These are phyloP conservation scores for Scheffersomyces titani DNA, from an alignment of 1,139 yeast species.

Conservation along the genomic window DNA sequence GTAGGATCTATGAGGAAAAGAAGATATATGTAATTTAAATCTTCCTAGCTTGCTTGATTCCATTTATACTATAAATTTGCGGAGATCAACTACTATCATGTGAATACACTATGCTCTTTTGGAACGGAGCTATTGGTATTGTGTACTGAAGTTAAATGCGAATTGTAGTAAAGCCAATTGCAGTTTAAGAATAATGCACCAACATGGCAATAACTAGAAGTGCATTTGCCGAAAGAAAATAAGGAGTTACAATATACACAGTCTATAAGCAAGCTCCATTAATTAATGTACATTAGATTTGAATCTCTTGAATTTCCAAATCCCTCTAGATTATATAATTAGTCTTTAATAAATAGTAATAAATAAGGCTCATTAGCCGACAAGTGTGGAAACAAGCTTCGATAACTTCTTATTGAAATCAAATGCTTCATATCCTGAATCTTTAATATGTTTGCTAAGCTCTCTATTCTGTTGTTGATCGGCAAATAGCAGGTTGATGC, in stretches of 20 bases:
- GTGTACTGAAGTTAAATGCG: neutral
- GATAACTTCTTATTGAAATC: constrained; percentile 22
- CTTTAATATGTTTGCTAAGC: constrained; percentile 2
- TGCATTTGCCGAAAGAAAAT: too few species aligned
- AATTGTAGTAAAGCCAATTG: neutral
- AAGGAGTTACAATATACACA: too few species aligned
- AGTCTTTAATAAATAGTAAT: neutral
- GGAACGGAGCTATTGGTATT: neutral
- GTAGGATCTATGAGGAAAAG: neutral
- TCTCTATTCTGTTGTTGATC: constrained; percentile 9
- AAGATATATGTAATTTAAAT: neutral
- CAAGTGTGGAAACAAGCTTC: constrained; percentile 11
- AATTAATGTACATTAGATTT: neutral
- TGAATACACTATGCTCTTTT: neutral
- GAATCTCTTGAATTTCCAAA: neutral
- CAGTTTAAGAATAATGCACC: too few species aligned
- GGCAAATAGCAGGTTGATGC: constrained; percentile 26
- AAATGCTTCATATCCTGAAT: constrained; percentile 1
- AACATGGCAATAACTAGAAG: too few species aligned
- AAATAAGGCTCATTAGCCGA: neutral
- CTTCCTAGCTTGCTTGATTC: neutral
- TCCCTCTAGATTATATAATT: neutral
- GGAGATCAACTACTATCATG: neutral
- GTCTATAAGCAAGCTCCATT: neutral
- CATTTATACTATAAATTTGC: neutral